These are phyloP conservation scores for Asterochloris sp. DNA, from an alignment of 139 green algal genomes.

Conservation along the genomic window DNA sequence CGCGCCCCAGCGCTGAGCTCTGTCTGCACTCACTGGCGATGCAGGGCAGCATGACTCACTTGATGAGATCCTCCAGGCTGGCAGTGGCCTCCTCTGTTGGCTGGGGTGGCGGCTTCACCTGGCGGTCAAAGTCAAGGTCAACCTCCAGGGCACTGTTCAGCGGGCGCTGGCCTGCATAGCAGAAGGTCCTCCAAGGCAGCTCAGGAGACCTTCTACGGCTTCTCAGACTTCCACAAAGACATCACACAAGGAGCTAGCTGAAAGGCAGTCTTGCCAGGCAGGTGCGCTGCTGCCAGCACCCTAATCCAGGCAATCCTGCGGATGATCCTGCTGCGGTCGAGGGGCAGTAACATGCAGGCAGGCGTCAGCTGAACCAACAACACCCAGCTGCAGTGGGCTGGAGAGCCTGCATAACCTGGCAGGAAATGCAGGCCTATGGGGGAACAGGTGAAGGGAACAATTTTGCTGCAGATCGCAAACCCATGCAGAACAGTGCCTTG, in stretches of 20 bases:
- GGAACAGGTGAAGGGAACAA: too few relatives aligned
- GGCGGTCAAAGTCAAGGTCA: slow-evolving; percentile 95
- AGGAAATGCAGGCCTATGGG: too few relatives aligned
- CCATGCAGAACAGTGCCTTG: too few relatives aligned
- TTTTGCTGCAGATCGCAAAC: too few relatives aligned
- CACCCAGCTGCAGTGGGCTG: too few relatives aligned
- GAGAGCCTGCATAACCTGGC: too few relatives aligned
- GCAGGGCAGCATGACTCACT: not conserved
- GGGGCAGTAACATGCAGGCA: too few relatives aligned
- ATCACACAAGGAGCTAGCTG: not conserved
- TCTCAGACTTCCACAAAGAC: slow-evolving; percentile 54
- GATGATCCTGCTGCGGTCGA: too few relatives aligned
- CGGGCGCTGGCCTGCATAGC: slow-evolving; percentile 44
- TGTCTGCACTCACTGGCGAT: too few relatives aligned
- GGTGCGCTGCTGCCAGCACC: not conserved
- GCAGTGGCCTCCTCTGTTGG: slow-evolving; percentile 82
- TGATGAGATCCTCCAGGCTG: slow-evolving; percentile 89
- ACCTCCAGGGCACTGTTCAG: slow-evolving; percentile 90
- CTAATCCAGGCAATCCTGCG: slow-evolving; percentile 13
- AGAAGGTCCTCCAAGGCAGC: slow-evolving; percentile 2
- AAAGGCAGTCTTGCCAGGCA: too few relatives aligned
- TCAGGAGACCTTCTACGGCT: slow-evolving; percentile 35
- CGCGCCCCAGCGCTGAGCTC: too few relatives aligned
- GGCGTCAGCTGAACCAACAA: too few relatives aligned
- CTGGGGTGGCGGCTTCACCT: slow-evolving; percentile 63